These are phyloP conservation scores for Lepidopterella palustris DNA, from an alignment of 495 filamentous ascomycete genomes.

Conservation along the genomic window DNA sequence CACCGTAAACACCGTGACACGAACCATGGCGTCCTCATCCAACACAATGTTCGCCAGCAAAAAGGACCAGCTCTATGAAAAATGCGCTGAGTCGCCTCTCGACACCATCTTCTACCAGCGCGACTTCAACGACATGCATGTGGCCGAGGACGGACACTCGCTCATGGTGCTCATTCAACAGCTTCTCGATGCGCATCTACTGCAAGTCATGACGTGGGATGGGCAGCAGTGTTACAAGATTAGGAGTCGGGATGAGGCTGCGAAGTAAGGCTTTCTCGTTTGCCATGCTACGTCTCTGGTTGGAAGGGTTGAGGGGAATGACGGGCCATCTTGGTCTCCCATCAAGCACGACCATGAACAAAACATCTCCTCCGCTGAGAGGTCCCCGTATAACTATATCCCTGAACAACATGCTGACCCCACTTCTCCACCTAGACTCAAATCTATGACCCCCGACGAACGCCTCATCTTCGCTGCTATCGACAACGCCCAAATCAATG, in stretches of 20 bases:
- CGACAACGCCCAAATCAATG: constrained; percentile 70
- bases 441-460: constrained; percentile 50
- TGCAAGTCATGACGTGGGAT: constrained; percentile 27
- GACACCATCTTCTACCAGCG: constrained; percentile 30
- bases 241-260: constrained; percentile 23
- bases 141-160: constrained; percentile 19
- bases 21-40: not conserved
- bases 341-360: too few species aligned
- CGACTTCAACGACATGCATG: constrained; percentile 26
- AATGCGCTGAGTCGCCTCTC: constrained; percentile 16
- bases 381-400: not conserved
- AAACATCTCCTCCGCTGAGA: not conserved
- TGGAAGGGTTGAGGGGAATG: not conserved
- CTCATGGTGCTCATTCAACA: constrained; percentile 16
- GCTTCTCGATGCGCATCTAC: constrained; percentile 16
- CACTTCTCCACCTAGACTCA: constrained; percentile 11
- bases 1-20: too few species aligned
- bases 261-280: constrained; percentile 14
- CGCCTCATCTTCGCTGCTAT: constrained; percentile 77
- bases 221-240: constrained; percentile 23
- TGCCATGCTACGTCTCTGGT: not conserved
- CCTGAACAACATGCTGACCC: not conserved
- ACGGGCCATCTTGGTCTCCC: not conserved
- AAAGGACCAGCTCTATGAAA: constrained; percentile 25
- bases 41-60: not conserved